A percentile compares a stretch with the other conserved stretches of the same genome.
Evolutionary conservation across 2,329 filamentous ascomycete genomes (phyloP).

Genomic region (Microsporum ferrugineum): DNA sequence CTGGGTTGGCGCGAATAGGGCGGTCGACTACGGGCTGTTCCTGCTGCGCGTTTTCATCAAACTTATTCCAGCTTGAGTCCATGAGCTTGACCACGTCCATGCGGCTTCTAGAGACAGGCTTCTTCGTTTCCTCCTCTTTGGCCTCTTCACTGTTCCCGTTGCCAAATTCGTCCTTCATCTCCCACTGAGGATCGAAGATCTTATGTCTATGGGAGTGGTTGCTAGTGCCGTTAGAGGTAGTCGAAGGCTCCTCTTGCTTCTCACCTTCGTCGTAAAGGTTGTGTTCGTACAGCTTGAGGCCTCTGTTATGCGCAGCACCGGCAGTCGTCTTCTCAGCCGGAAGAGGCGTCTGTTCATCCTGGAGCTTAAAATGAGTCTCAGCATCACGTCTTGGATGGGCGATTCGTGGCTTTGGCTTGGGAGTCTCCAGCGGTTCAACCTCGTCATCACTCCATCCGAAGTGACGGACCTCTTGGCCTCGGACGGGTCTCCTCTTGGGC

Average conservation of each 20-base stretch:
- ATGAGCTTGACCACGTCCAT: slow-evolving; percentile 63
- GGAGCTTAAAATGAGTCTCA: slow-evolving; percentile 71
- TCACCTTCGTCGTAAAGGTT: slow-evolving; percentile 57
- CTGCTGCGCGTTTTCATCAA: slow-evolving; percentile 27
- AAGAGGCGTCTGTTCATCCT: slow-evolving; percentile 57
- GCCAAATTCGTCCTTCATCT: slow-evolving; percentile 53
- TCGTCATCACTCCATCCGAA: slow-evolving; percentile 65
- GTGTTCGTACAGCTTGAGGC: slow-evolving; percentile 64
- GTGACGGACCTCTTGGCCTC: slow-evolving; percentile 61
- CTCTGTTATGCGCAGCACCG: slow-evolving; percentile 51
- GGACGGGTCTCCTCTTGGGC: slow-evolving; percentile 46
- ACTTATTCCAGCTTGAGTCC: slow-evolving; percentile 47
- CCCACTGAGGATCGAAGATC: slow-evolving; percentile 68
- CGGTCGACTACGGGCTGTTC: slow-evolving; percentile 18
- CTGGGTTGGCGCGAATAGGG: slow-evolving; percentile 17
- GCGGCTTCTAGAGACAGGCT: slow-evolving; percentile 33
- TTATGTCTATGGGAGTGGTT: slow-evolving; percentile 46
- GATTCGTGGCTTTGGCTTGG: slow-evolving; percentile 43
- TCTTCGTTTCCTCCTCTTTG: slow-evolving; percentile 1
- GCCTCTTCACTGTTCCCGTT: slow-evolving; percentile 33
- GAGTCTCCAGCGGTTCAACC: slow-evolving; percentile 24
- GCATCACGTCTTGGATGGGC: slow-evolving; percentile 65
- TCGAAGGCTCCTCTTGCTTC: slow-evolving; percentile 37
- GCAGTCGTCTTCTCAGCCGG: slow-evolving; percentile 34
- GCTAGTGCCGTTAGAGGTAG: slow-evolving; percentile 45